Evolutionary conservation across 805 yeast species (phyloP), one percentile per base, ranked within the genome.

Genomic region (Starmerella apis): DNA sequence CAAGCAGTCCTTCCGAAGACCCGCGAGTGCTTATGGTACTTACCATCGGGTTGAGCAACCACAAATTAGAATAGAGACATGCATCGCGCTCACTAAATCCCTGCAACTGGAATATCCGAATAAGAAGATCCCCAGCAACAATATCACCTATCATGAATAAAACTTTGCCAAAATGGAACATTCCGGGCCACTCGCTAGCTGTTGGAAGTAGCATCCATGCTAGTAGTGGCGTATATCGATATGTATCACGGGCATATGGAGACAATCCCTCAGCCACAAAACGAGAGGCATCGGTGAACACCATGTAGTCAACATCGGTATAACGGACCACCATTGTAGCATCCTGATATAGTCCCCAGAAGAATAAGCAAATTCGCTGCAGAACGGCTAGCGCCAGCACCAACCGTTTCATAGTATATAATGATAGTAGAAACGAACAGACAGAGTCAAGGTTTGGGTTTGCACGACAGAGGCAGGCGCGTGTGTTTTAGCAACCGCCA

Each of bases 21-120:
- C 98, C 98, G 42, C 98, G 72, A 0, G 96, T 86, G 56, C 90
- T 80, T 44, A 92, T 92, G 0, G 95, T 86, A 28, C 82, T 78
- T 0, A 88, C 97, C 92, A 92, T 84, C 14, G 98, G 97, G 63
- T 92, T 92, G 57, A 86, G 71, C 18, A 92, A 71, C 97, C 97
- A 92, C 4, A 90, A 67, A 2, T 81, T 65, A 11, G 80, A 65
- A 37, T 79, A 69, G 5, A 70, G 56, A 11, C 74, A 51, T n/a
- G 71, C 69, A 43, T 68, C 69, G 5, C 59, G 39, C 39, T 59
- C 59, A n/a, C 62, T 52, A 36, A 56, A 61, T 14, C 62, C 60
- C 25, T 67, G 56, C n/a, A 13, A 25, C 41, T 46, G 36, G 16
- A 51, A 20, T 24, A 45, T 46, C 51, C 66, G 63, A 58, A 77